Percentiles rank a stretch among this genome's conserved stretches.
Evolutionary conservation across 441 rosid genomes (phyloP).

Genomic region (Erodium chrysanthum): DNA sequence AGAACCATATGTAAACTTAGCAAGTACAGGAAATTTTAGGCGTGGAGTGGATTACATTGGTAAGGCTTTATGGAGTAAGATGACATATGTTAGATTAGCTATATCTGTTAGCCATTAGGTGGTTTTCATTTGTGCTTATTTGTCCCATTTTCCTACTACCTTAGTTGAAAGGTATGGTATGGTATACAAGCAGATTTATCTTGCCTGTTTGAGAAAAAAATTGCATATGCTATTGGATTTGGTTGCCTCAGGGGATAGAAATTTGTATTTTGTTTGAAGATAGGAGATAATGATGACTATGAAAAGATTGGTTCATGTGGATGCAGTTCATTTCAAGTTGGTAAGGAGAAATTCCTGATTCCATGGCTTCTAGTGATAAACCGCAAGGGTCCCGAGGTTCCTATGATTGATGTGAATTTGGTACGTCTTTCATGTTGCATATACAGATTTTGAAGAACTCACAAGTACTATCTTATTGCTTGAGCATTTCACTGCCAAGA

Average conservation of each 20-base stretch:
- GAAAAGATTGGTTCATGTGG: constrained; percentile 18
- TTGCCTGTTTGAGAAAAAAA: background rate
- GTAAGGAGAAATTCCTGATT: constrained; percentile 69
- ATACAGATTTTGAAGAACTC: background rate
- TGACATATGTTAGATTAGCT: background rate
- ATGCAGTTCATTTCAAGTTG: constrained; percentile 77
- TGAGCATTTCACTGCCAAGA: background rate
- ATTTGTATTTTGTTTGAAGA: constrained; percentile 1
- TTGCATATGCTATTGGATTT: background rate
- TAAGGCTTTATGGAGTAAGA: background rate
- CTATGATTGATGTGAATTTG: constrained; percentile 83
- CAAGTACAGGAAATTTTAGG: background rate
- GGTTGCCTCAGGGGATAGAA: background rate
- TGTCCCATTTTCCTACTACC: background rate
- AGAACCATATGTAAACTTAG: background rate
- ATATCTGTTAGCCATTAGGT: background rate
- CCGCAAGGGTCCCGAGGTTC: constrained; percentile 78
- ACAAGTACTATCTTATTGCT: background rate
- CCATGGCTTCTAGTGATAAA: constrained; percentile 89
- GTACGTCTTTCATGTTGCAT: constrained; percentile 33
- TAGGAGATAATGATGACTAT: background rate
- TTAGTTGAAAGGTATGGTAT: background rate
- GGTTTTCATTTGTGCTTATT: too few species aligned
- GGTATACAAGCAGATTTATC: background rate
- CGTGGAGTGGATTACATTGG: too few species aligned